Base-by-base conservation (phyloP, 2,329 filamentous ascomycete genomes). In the Exophiala sp. region DNA sequence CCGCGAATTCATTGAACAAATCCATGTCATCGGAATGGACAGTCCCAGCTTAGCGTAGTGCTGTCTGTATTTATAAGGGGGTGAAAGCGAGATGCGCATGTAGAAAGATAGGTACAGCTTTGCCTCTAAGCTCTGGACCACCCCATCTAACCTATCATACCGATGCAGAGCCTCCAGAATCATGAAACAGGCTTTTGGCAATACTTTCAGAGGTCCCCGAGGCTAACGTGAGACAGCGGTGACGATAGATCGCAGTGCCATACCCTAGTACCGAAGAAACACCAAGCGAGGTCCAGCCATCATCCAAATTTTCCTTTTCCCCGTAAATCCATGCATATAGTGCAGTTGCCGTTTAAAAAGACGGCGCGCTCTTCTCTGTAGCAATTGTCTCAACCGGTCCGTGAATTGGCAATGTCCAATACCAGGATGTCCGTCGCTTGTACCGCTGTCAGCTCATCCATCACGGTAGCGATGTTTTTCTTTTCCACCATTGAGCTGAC, bases 401-500 rank as follows among this genome's bases (percentile, higher is more conserved):
- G 74, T 48, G 85, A 83, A 70, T 96, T 96, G 66, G 87, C 85
- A 63, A 96, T 88, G 65, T 86, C 83, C 46, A 90, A 75, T 18
- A 95, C 86, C 61, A 96, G 68, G 56, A 96, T 89, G 68, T 96
- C 90, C 46, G 82, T 81, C 1, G 89, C 90, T 2, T 89, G 89
- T 22, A 85, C 77, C 62, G 77, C 80, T 24, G 77, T 82, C 64
- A 95, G 67, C 60, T 87, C 78, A 67, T 96, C 90, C 90, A 96
- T 96, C 30, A 86, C 86, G 5, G 80, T 74, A 1, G 89, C 89
- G 63, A 95, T 85, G 63, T 79, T 79, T 73, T 88, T 91, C 73
- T 88, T 87, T 74, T 88, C 83, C 5, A 95, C 90, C 91, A 97
- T 97, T 43, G 83, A 83, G 65, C 82, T 88, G 56, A 97, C 85